phyloP scores from a whole-genome alignment of 345 rosid species.

The Physaria fendleri region DNA sequence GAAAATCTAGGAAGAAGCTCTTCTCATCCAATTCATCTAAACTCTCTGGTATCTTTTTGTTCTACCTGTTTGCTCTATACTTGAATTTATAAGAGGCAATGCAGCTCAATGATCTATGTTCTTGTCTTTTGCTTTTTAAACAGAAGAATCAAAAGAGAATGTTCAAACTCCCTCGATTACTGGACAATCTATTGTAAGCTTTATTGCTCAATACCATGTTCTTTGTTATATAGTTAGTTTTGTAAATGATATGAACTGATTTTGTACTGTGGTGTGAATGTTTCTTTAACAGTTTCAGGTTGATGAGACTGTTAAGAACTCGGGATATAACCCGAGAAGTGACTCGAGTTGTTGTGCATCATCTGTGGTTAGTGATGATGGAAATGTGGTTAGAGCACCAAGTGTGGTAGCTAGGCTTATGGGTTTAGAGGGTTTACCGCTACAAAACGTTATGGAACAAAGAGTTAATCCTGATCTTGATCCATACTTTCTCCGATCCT shows the following conservation, averaged over 20 bases:
- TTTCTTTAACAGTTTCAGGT: constrained; percentile 55
- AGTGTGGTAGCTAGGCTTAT: constrained; percentile 94
- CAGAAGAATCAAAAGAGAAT: constrained; percentile 29
- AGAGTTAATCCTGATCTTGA: constrained; percentile 45
- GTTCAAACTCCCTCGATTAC: constrained; percentile 18
- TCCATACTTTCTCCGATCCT: constrained; percentile 51
- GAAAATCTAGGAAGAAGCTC: constrained; percentile 88
- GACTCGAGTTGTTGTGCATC: constrained; percentile 88
- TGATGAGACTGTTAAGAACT: constrained; percentile 49
- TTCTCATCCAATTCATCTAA: constrained; percentile 47
- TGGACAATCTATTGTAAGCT: constrained; percentile 17
- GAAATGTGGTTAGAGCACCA: constrained; percentile 68
- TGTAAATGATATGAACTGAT: background rate
- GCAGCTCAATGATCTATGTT: background rate
- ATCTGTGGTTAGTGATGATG: constrained; percentile 86
- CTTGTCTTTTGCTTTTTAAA: background rate
- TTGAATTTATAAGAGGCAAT: background rate
- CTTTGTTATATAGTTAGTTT: constrained; percentile 27
- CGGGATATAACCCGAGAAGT: constrained; percentile 46
- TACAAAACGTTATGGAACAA: constrained; percentile 42
- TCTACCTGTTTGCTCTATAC: background rate
- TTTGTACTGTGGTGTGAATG: background rate
- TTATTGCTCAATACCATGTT: background rate
- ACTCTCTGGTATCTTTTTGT: constrained; percentile 36
- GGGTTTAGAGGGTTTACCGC: constrained; percentile 88